Evolutionary conservation across 148 eudicot species (phyloP).

Genomic region (Dianthus caryophyllus): DNA sequence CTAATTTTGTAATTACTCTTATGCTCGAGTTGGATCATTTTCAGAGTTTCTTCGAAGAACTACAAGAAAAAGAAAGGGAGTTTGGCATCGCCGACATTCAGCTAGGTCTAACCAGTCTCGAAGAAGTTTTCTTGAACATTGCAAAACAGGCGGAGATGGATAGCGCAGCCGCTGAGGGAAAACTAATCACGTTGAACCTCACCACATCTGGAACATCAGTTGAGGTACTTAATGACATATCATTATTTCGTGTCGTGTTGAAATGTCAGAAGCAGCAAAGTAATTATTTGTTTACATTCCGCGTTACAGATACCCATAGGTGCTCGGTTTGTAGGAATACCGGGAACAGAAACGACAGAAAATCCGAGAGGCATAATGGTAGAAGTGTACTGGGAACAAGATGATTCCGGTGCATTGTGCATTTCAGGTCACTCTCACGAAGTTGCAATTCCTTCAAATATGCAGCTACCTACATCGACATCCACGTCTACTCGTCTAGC

Average conservation of each 20-base stretch:
- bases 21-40: neutral
- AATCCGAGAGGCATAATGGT: slow-evolving; percentile 74
- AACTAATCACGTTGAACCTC: slow-evolving; percentile 51
- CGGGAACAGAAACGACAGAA: slow-evolving; percentile 69
- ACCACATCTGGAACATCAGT: slow-evolving; percentile 60
- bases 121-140: slow-evolving; percentile 90
- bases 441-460: slow-evolving; percentile 55
- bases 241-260: too few relatives aligned
- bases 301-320: slow-evolving; percentile 71
- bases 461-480: slow-evolving; percentile 27
- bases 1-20: neutral
- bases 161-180: slow-evolving; percentile 81
- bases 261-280: too few relatives aligned
- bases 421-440: slow-evolving; percentile 66
- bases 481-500: slow-evolving; percentile 15
- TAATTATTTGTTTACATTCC: neutral
- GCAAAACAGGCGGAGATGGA: slow-evolving; percentile 89
- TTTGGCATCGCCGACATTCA: slow-evolving; percentile 82
- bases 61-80: slow-evolving; percentile 66
- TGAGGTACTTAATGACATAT: slow-evolving; percentile 40
- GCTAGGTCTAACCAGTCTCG: slow-evolving; percentile 87
- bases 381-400: slow-evolving; percentile 84
- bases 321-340: slow-evolving; percentile 69
- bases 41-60: slow-evolving; percentile 77
- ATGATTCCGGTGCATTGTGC: slow-evolving; percentile 80